Base-by-base conservation (phyloP, 371 early-diverging fungal genomes). In the Rhizomucor pusillus region DNA sequence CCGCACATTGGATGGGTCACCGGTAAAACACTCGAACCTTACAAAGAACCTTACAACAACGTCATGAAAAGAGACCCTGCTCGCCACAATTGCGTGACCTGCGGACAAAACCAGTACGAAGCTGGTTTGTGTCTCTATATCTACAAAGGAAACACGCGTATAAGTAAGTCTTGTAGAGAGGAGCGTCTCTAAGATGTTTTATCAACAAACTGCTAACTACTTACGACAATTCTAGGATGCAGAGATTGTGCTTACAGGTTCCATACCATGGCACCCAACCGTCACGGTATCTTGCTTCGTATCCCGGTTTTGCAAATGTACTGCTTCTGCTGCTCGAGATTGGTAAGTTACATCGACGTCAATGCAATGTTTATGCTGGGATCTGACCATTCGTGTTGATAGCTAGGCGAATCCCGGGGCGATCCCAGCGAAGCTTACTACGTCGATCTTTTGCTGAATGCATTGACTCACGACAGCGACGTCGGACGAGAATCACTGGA, bases 331-430 rank as follows among this genome's bases (percentile, higher is more conserved):
- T 77, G 77, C 47, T 67, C 66, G 35, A 51, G 77, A 52, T 55
- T 66, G 54, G 76, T 67, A 70, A 67, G 52, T 19, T 29, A 7
- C 3, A 29, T 29, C 5, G 29, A 29, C 7, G 11, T 4, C 7
- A 23, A 53, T 47, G 39, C 44, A 39, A 47, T 0, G 18, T 34
- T 22, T 33, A 12, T 2, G 3, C 16, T 12, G 9, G 18, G 2
- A 16, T 19, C 7, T 25, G n/a, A 12, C 36, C 1, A 39, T 43
- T 33, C 20, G 13, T 48, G 35, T 47, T 10, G 20, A 16, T 57
- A 70, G 70, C 45, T 71, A 12, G 77, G 77, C n/a, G 77, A 77
- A 45, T 62, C 60, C 1, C 62, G 77, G 9, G 77, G 77, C 0
- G 73, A 77, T 57, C 50, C 56, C 19, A 71, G 71, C 22, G 77